Percentiles rank a stretch among this genome's conserved stretches.
phyloP scores from a whole-genome alignment of 768 basidiomycete species.

The Lyophyllum atratum region DNA sequence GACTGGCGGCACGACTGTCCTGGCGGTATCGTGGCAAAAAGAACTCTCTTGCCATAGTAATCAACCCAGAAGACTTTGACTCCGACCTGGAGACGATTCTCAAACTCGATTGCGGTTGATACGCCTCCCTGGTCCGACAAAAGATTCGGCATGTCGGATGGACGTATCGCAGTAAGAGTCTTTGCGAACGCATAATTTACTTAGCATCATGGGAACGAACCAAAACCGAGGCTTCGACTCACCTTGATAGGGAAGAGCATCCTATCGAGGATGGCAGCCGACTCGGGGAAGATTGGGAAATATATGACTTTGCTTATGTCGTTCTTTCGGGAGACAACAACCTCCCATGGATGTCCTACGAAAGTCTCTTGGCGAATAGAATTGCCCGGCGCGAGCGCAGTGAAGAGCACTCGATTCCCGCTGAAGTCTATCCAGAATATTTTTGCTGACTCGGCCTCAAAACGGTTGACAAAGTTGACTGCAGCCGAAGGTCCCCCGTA shows the following conservation, averaged over 20 bases:
- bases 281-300: background rate
- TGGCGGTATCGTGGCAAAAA: background rate
- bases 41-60: background rate
- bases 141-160: background rate
- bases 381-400: background rate
- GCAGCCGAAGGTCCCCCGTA: slow-evolving; percentile 2
- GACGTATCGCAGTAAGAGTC: background rate
- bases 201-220: background rate
- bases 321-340: background rate
- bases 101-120: slow-evolving; percentile 12
- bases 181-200: background rate
- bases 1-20: slow-evolving; percentile 2
- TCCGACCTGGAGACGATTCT: slow-evolving; percentile 7
- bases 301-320: slow-evolving; percentile 1
- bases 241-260: background rate
- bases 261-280: background rate
- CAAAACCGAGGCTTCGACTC: background rate
- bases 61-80: slow-evolving; percentile 8
- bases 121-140: background rate
- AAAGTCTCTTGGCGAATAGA: background rate
- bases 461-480: slow-evolving; percentile 1
- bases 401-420: background rate
- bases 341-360: slow-evolving; percentile 13
- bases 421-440: slow-evolving; percentile 2
- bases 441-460: slow-evolving; percentile 1